Evolutionary conservation across 1,284 basidiomycete genomes (phyloP), one percentile per base, ranked within the genome.

Genomic region (Cutaneotrichosporon spelunceum): DNA sequence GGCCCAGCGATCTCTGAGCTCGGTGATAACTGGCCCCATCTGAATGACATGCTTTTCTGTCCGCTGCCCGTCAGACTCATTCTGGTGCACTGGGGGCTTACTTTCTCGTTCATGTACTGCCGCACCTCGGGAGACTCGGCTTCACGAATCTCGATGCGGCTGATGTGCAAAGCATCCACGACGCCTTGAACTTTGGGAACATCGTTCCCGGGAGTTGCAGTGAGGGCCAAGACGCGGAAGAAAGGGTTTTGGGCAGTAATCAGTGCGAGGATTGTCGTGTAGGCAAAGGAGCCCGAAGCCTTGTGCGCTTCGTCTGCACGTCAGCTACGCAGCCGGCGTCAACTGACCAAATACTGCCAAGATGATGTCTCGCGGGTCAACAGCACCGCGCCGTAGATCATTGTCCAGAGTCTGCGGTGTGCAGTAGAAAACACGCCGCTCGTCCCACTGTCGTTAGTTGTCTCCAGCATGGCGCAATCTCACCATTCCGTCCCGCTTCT

Each of bases 391-490:
- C 8, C 80, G 80, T 27, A 99, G 81, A 75, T 99, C 96, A 68
- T 96, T 97, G 62, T 91, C 83, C 26, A 99, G 83, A 0, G 95
- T 98, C 75, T 99, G 96, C 0, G 96, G 95, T 0, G 96, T 99
- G 86, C 96, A 94, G 78, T 95, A 99, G 74, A 99, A 93, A 26
- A 99, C 88, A 7, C 94, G 84, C 75, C 95, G 93, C 67, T 88
- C 69, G 9, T 64, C 72, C 81, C 74, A 81, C 73, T 69, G 56
- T 30, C 13, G 21, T 56, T 71, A 39, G 71, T 68, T 63, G 9
- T 24, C 16, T n/a, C 42, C 8, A 33, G 13, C 13, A 7, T 4
- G 2, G n/a, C 10, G 16, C 19, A 6, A 39, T 80, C 87, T 70
- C 71, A 93, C 91, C 69, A 85, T 81, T 74, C 80, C 81, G n/a